Evolutionary conservation across 2,329 filamentous ascomycete species (phyloP).

Genomic region (Fusarium zealandicum): DNA sequence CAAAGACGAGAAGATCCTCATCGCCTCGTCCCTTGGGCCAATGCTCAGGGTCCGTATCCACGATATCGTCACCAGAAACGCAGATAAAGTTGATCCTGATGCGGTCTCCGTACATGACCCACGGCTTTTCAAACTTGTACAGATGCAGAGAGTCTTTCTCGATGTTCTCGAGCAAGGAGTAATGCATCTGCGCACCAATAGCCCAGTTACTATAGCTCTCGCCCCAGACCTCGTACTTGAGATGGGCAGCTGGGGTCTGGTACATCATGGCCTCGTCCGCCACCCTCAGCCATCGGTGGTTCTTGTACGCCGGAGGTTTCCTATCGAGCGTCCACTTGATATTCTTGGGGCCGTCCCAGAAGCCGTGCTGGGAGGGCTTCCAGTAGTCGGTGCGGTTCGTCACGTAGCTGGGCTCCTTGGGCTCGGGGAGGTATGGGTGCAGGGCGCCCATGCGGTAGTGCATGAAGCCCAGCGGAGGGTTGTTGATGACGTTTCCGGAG

Average conservation of each 20-base stretch:
- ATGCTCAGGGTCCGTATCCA: slow-evolving; percentile 9
- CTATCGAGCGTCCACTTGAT: slow-evolving; percentile 7
- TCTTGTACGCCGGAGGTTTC: background rate
- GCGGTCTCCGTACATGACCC: slow-evolving; percentile 26
- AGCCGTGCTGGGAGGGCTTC: slow-evolving; percentile 22
- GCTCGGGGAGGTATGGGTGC: slow-evolving; percentile 28
- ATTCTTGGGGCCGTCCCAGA: slow-evolving; percentile 18
- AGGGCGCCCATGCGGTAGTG: slow-evolving; percentile 32
- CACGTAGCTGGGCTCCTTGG: background rate
- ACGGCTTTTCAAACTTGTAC: slow-evolving; percentile 26
- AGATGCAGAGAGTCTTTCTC: slow-evolving; percentile 26
- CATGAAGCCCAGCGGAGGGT: slow-evolving; percentile 31
- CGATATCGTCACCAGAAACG: slow-evolving; percentile 25
- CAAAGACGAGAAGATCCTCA: slow-evolving; percentile 14
- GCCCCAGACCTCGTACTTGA: slow-evolving; percentile 29
- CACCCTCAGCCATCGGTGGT: slow-evolving; percentile 25
- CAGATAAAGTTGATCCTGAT: slow-evolving; percentile 35
- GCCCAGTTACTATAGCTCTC: slow-evolving; percentile 26
- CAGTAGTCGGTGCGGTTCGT: slow-evolving; percentile 18
- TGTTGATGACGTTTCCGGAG: slow-evolving; percentile 32
- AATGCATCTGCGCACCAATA: slow-evolving; percentile 31
- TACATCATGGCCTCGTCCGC: slow-evolving; percentile 10
- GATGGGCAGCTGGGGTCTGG: slow-evolving; percentile 21
- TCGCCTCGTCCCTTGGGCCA: slow-evolving; percentile 9
- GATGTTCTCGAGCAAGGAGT: slow-evolving; percentile 32